A percentile compares a stretch with the other conserved stretches of the same genome.
These are phyloP conservation scores for Sporothrix pseudoabietina DNA, from an alignment of 2,329 filamentous ascomycete species.

Conservation along the genomic window DNA sequence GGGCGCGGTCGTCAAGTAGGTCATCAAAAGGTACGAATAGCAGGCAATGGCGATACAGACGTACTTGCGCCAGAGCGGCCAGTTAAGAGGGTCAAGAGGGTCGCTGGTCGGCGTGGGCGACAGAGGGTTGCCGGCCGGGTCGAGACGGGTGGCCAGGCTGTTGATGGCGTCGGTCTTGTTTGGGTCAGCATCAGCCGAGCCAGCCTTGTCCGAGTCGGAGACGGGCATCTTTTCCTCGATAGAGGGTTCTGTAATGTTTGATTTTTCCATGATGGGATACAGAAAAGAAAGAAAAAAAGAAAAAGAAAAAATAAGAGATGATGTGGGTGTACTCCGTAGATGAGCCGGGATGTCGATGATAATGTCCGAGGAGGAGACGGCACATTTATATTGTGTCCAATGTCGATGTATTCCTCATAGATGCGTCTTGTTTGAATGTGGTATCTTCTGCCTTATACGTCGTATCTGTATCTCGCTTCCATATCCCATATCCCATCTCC, in stretches of 20 bases:
- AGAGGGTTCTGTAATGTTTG: neutral
- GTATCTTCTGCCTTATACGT: neutral
- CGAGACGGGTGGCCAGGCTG: conserved; percentile 17
- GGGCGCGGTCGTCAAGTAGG: conserved; percentile 59
- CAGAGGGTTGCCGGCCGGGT: conserved; percentile 28
- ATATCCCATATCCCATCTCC: neutral
- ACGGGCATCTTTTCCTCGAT: neutral
- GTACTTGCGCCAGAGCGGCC: conserved; percentile 52
- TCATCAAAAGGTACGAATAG: conserved; percentile 59
- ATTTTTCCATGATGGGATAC: neutral
- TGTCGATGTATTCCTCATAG: neutral
- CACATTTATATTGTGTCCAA: neutral
- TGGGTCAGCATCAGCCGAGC: neutral
- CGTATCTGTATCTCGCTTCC: neutral
- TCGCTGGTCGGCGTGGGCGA: conserved; percentile 30
- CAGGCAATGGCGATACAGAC: conserved; percentile 55
- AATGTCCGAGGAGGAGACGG: neutral
- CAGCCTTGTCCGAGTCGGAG: conserved; percentile 14
- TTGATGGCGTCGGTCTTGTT: neutral
- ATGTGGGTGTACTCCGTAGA: no score
- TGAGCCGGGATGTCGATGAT: neutral
- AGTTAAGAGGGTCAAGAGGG: conserved; percentile 58
- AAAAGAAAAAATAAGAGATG: neutral
- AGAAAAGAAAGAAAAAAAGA: no score
- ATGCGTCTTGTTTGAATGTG: no score